Base-by-base conservation (phyloP, 2,329 filamentous ascomycete genomes). In the Arachnomyces sp. region DNA sequence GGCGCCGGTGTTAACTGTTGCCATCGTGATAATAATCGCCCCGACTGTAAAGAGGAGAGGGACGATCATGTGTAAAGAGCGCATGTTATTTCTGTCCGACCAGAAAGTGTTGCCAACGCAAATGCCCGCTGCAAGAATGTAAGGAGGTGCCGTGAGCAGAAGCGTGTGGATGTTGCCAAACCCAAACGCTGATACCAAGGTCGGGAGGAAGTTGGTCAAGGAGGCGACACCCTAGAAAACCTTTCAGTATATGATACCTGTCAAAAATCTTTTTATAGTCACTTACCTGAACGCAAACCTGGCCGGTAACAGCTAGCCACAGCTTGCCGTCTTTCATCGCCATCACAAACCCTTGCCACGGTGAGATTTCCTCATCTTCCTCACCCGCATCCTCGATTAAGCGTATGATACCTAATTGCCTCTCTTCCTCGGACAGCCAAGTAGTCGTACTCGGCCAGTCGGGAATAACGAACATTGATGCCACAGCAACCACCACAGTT, bases 21-120 rank as follows among this genome's bases (percentile, higher is more conserved):
- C 56, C 7, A 66, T 52, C 9, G 63, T 51, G 52, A 66, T 59
- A 25, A 59, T 50, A 42, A 62, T 63, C 6, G 63, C 62, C 29
- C 53, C 50, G 11, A 62, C 57, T 0, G 55, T 55, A 16, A 63
- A 32, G 1, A 9, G 13, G 29, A 47, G 53, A 3, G 61, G 59
- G 15, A 42, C 52, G 8, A 62, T 40, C 39, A 63, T 60, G 31
- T 63, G 57, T 2, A 53, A 50, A 1, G 57, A 59, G 6, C 61
- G 51, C 12, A 50, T 45, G 36, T 51, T 55, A 32, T 57, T 42
- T 29, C 48, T 53, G 38, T 65, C 61, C 3, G 62, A 64, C 3
- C 61, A 40, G 15, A 50, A 50, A 1, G 61, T 55, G 6, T 53
- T 52, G 4, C 60, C 21, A 2, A 67, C 31, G 16, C 28, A 44